Evolutionary conservation across 2,329 filamentous ascomycete species (phyloP).

Genomic region (Laburnicola sp.): DNA sequence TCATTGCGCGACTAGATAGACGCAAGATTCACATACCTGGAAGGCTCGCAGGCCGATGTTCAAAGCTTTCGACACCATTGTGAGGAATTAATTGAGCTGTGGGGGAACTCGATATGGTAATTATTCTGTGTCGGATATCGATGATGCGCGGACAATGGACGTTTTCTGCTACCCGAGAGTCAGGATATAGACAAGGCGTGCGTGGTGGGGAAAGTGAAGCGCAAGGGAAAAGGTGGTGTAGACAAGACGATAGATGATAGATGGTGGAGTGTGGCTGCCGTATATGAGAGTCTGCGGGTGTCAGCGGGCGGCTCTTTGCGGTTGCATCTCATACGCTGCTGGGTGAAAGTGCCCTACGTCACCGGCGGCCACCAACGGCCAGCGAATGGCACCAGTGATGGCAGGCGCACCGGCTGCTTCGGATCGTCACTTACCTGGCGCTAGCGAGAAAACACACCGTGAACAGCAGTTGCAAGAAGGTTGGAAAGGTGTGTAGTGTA

Average conservation of each 20-base stretch:
- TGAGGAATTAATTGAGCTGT: slow-evolving; percentile 15
- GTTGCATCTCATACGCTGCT: slow-evolving; percentile 24
- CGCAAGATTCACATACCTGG: slow-evolving; percentile 39
- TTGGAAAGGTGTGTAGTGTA: not conserved
- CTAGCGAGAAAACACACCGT: not conserved
- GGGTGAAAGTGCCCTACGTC: slow-evolving; percentile 17
- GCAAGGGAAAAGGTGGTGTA: no score
- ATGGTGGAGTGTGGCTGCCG: slow-evolving; percentile 6
- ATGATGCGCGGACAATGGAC: slow-evolving; percentile 4
- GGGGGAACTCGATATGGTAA: not conserved
- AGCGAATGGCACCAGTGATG: not conserved
- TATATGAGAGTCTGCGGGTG: slow-evolving; percentile 22
- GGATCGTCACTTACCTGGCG: slow-evolving; percentile 20
- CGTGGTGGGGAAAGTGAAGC: no score
- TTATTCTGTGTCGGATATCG: not conserved
- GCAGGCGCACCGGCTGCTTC: slow-evolving; percentile 4
- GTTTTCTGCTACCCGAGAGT: slow-evolving; percentile 1
- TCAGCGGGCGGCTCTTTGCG: slow-evolving; percentile 16
- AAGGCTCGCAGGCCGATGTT: slow-evolving; percentile 47
- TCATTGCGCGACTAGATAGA: not conserved
- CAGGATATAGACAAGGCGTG: not conserved
- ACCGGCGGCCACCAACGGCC: slow-evolving; percentile 10
- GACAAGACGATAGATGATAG: no score
- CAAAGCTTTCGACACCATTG: slow-evolving; percentile 48
- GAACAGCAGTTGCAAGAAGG: not conserved